A percentile compares a stretch with the other conserved stretches of the same genome.
phyloP scores from a whole-genome alignment of 2,329 filamentous ascomycete genomes.

The Hypocreales sp. region DNA sequence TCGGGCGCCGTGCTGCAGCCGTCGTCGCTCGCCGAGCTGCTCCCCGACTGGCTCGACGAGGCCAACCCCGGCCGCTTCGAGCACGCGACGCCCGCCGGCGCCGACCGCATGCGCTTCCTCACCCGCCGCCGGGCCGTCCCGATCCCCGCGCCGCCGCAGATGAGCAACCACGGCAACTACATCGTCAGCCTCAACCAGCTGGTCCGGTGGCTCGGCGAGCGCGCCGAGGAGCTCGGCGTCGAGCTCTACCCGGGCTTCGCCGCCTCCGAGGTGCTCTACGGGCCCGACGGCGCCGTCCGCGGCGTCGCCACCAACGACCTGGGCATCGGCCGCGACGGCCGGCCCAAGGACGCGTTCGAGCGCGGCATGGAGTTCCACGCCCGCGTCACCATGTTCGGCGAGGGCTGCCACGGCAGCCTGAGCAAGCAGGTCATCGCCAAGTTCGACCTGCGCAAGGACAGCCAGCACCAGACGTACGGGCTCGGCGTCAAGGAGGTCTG shows the following conservation, averaged over 20 bases:
- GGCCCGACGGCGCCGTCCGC: constrained; percentile 70
- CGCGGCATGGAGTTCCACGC: constrained; percentile 98
- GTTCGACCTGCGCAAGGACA: constrained; percentile 77
- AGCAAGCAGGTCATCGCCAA: constrained; percentile 92
- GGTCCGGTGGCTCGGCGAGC: constrained; percentile 86
- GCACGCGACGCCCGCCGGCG: constrained; percentile 67
- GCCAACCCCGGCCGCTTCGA: constrained; percentile 80
- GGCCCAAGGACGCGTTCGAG: constrained; percentile 82
- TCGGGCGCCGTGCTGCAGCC: constrained; percentile 94
- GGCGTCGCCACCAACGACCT: constrained; percentile 95
- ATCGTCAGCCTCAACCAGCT: constrained; percentile 94
- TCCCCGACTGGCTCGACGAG: constrained; percentile 87
- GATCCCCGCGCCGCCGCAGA: constrained; percentile 82
- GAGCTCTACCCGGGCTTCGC: constrained; percentile 96
- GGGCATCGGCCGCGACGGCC: constrained; percentile 66
- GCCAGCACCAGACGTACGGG: constrained; percentile 88
- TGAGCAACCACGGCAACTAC: constrained; percentile 97
- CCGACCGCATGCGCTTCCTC: constrained; percentile 86
- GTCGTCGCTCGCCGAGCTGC: constrained; percentile 69
- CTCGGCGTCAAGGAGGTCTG: constrained; percentile 93
- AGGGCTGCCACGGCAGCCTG: constrained; percentile 91
- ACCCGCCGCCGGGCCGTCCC: constrained; percentile 68
- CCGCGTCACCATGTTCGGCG: constrained; percentile 75
- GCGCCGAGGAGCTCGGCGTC: constrained; percentile 91
- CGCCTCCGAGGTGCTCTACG: constrained; percentile 82